phyloP scores from a whole-genome alignment of 2,329 filamentous ascomycete genomes.

The Capronia coronata region DNA sequence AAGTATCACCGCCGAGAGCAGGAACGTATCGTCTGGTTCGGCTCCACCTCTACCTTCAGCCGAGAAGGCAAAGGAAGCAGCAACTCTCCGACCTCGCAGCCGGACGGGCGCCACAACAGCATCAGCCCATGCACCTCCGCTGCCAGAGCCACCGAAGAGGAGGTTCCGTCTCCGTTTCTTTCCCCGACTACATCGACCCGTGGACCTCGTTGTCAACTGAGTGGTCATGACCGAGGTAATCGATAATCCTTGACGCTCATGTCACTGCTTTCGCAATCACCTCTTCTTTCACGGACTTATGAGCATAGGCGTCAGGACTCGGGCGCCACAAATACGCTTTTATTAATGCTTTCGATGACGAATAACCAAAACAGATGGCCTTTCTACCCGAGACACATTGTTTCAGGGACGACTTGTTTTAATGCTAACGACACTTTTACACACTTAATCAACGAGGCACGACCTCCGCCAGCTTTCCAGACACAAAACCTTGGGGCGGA shows the following conservation, averaged over 20 bases:
- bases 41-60: conserved; percentile 8
- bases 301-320: neutral
- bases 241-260: neutral
- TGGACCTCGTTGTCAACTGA: conserved; percentile 20
- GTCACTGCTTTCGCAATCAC: neutral
- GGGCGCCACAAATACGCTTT: neutral
- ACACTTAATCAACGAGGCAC: neutral
- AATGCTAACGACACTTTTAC: neutral
- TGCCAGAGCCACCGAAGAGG: conserved; percentile 11
- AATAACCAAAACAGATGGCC: neutral
- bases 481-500: neutral
- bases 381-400: too few relatives aligned
- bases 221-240: neutral
- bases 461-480: neutral
- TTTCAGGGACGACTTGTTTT: neutral
- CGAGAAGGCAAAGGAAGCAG: neutral
- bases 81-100: neutral
- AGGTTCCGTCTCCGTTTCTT: conserved; percentile 20
- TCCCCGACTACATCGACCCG: conserved; percentile 15
- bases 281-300: neutral
- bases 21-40: conserved; percentile 10
- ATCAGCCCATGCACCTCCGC: neutral
- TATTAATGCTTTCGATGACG: neutral
- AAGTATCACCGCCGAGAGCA: conserved; percentile 13
- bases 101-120: conserved; percentile 4